Conservation (phyloP, 495 filamentous ascomycete species). For the Penicillium soppii region DNA sequence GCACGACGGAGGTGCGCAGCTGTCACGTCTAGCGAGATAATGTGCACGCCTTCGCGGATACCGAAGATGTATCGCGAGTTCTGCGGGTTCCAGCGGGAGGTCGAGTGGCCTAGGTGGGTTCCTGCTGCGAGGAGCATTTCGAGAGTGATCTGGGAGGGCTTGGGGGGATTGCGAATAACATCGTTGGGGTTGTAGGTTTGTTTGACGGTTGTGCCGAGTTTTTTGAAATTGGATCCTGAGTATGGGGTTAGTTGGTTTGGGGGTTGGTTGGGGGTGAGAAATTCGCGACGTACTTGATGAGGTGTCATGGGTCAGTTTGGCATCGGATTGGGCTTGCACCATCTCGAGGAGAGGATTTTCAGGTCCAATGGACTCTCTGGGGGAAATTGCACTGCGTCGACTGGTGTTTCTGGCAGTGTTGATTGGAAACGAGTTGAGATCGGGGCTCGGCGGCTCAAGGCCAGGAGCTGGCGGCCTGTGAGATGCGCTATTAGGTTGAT, state of each 20-base stretch:
- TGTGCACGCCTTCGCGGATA: constrained; percentile 85
- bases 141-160: constrained; percentile 76
- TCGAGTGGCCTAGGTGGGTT: constrained; percentile 88
- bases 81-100: constrained; percentile 90
- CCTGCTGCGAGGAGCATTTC: constrained; percentile 90
- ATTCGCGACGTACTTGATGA: constrained; percentile 19
- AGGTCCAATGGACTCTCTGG: constrained; percentile 8
- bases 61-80: constrained; percentile 96
- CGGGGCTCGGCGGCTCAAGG: constrained; percentile 37
- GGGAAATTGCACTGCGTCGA: constrained; percentile 23
- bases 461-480: constrained; percentile 44
- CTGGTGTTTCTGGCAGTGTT: constrained; percentile 25
- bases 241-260: not conserved
- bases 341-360: constrained; percentile 18
- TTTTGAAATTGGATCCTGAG: constrained; percentile 33
- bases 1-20: constrained; percentile 87
- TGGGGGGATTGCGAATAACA: constrained; percentile 68
- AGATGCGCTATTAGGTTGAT: constrained; percentile 6
- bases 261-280: not conserved
- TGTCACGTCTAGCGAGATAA: constrained; percentile 85
- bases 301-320: constrained; percentile 1
- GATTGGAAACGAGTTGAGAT: constrained; percentile 40
- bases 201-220: constrained; percentile 28
- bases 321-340: constrained; percentile 7
- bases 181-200: constrained; percentile 62